Conservation (phyloP, 208 protist genomes). For the Leishmania braziliensis region DNA sequence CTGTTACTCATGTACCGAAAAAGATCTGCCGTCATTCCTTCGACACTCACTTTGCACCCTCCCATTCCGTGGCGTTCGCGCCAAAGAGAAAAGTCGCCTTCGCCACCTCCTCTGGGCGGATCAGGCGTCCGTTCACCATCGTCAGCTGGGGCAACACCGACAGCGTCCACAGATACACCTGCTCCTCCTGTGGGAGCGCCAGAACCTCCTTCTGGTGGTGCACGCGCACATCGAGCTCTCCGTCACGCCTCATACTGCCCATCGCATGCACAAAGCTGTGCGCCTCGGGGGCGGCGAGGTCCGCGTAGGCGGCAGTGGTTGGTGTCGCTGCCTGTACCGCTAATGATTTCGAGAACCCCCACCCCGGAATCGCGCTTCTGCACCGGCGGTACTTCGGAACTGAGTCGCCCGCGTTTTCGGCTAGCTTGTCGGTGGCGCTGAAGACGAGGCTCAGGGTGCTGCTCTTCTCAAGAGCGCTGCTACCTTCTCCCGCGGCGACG, state of each 20-base stretch:
- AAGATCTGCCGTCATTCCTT: neutral
- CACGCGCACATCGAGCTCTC: slow-evolving; percentile 25
- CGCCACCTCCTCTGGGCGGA: slow-evolving; percentile 40
- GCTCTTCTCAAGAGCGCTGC: neutral
- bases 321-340: slow-evolving; percentile 4
- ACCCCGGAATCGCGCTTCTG: no score
- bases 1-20: neutral
- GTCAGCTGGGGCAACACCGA: slow-evolving; percentile 48
- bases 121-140: slow-evolving; percentile 34
- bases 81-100: slow-evolving; percentile 50
- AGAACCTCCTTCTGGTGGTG: slow-evolving; percentile 34
- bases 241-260: slow-evolving; percentile 21
- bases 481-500: neutral
- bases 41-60: neutral
- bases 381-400: neutral
- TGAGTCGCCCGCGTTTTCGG: neutral
- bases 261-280: slow-evolving; percentile 35
- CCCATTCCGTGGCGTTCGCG: neutral
- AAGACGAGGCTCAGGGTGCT: neutral
- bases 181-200: slow-evolving; percentile 29
- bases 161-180: slow-evolving; percentile 45
- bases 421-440: neutral
- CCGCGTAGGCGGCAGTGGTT: slow-evolving; percentile 37
- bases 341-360: neutral
- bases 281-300: slow-evolving; percentile 31